These are phyloP conservation scores for Starmerella floricola DNA, from an alignment of 805 yeast species.

Conservation along the genomic window DNA sequence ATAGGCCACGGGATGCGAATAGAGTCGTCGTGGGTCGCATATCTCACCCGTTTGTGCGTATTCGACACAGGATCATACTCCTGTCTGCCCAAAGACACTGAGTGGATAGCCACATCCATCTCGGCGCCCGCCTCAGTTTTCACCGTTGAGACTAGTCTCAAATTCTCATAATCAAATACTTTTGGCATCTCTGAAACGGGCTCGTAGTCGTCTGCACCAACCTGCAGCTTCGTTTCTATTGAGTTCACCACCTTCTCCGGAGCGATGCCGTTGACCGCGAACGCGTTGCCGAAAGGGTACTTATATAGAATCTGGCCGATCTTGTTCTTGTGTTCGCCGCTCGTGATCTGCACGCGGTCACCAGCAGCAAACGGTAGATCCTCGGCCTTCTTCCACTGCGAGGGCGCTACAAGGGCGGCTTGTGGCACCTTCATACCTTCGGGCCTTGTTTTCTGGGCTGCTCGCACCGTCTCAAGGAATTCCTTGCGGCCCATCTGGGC, in stretches of 20 bases:
- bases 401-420: constrained; percentile 18
- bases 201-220: constrained; percentile 43
- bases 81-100: constrained; percentile 50
- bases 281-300: constrained; percentile 50
- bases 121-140: constrained; percentile 49
- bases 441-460: constrained; percentile 18
- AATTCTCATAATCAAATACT: constrained; percentile 44
- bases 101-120: constrained; percentile 68
- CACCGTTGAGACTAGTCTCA: constrained; percentile 69
- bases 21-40: constrained; percentile 55
- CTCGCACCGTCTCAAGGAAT: constrained; percentile 18
- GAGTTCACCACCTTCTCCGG: constrained; percentile 59
- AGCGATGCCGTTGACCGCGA: constrained; percentile 54
- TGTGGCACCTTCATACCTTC: constrained; percentile 19
- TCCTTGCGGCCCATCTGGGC: constrained; percentile 22
- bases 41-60: constrained; percentile 63
- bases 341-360: constrained; percentile 22
- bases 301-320: constrained; percentile 50
- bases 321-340: constrained; percentile 62
- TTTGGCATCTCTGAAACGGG: constrained; percentile 62
- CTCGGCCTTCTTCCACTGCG: constrained; percentile 14
- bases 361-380: constrained; percentile 24
- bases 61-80: constrained; percentile 67
- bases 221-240: constrained; percentile 47
- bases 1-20: constrained; percentile 89